Conservation (phyloP, 2,329 filamentous ascomycete genomes). For the Trichocomaceae sp. region DNA sequence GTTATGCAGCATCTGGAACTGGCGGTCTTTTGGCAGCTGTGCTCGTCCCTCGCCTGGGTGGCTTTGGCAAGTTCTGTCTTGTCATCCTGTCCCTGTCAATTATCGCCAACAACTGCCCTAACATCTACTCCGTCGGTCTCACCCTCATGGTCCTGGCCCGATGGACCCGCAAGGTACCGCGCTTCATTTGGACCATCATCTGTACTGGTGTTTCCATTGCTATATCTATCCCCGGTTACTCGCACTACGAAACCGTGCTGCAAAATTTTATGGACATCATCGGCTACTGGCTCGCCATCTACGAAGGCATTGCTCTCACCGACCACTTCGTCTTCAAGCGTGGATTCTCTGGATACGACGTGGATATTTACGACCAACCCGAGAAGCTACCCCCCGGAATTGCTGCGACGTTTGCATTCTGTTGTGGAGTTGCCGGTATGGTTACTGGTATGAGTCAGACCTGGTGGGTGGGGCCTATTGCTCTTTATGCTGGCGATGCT, state of each 20-base stretch:
- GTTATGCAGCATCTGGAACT: constrained; percentile 52
- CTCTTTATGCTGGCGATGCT: constrained; percentile 49
- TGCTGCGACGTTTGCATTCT: constrained; percentile 58
- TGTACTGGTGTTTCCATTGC: constrained; percentile 59
- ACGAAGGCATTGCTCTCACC: constrained; percentile 57
- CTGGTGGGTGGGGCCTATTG: constrained; percentile 64
- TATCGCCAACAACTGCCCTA: constrained; percentile 65
- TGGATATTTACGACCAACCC: constrained; percentile 53
- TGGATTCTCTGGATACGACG: constrained; percentile 54
- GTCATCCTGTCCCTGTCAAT: constrained; percentile 60
- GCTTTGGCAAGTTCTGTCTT: constrained; percentile 66
- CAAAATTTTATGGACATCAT: constrained; percentile 66
- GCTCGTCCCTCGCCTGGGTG: constrained; percentile 52
- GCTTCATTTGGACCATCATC: constrained; percentile 61
- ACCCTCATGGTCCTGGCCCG: constrained; percentile 60
- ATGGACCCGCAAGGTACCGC: constrained; percentile 55
- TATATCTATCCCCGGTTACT: constrained; percentile 64
- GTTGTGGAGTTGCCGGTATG: constrained; percentile 58
- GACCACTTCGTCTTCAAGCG: constrained; percentile 65
- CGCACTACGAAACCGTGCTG: constrained; percentile 55
- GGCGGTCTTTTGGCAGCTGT: constrained; percentile 63
- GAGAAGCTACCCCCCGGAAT: constrained; percentile 56
- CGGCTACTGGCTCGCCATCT: constrained; percentile 69
- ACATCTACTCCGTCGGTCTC: constrained; percentile 64
- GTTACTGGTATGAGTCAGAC: constrained; percentile 63